phyloP scores from a whole-genome alignment of 352 stramenopile species.

The Phytophthora parvispora region DNA sequence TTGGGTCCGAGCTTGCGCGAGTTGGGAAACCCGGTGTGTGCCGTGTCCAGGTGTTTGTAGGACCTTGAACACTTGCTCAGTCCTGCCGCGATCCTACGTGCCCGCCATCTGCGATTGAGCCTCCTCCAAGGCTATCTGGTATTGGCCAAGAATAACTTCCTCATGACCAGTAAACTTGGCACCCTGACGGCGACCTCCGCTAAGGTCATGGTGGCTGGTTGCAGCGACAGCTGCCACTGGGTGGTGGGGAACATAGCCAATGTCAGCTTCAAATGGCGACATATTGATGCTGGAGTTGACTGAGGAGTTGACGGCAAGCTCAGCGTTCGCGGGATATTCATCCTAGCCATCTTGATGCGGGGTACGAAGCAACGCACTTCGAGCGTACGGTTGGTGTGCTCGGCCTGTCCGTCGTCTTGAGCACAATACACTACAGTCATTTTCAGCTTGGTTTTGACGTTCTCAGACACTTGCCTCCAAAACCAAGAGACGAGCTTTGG shows the following conservation, averaged over 20 bases:
- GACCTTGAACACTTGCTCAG: slow-evolving; percentile 6
- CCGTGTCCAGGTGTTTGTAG: neutral
- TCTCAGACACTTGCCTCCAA: neutral
- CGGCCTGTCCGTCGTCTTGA: neutral
- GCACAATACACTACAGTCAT: neutral
- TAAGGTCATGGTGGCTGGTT: neutral
- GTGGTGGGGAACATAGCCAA: neutral
- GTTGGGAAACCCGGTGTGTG: neutral
- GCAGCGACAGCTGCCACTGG: neutral
- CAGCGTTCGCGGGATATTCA: neutral
- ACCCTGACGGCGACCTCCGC: neutral
- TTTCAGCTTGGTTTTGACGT: neutral
- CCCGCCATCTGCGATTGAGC: neutral
- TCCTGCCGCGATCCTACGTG: slow-evolving; percentile 1
- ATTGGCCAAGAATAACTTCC: slow-evolving; percentile 3
- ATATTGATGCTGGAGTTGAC: neutral
- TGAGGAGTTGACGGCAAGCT: neutral
- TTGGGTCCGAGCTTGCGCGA: neutral
- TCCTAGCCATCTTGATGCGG: neutral
- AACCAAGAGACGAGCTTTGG: slow-evolving; percentile 6
- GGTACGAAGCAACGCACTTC: neutral
- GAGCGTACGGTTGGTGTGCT: neutral
- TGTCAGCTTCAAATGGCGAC: neutral
- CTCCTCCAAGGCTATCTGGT: slow-evolving; percentile 5
- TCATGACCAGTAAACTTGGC: neutral